These are phyloP conservation scores for Colletotrichum somersetense DNA, from an alignment of 2,329 filamentous ascomycete genomes.

Conservation along the genomic window DNA sequence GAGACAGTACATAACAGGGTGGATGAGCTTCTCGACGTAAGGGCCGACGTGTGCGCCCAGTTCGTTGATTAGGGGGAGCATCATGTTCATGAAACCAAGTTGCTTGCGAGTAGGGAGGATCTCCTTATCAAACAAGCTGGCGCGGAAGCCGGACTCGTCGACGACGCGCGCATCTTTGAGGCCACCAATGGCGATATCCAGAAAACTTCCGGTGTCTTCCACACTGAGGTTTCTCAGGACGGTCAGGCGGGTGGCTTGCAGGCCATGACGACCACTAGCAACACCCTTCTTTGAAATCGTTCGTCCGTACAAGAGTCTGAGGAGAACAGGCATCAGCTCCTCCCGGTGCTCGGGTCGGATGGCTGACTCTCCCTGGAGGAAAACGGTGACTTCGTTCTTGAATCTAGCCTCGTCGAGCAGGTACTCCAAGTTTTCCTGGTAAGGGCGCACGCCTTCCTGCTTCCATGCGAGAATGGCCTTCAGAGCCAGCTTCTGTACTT, in stretches of 20 bases:
- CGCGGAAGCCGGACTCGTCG: slow-evolving; percentile 61
- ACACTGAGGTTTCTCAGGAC: slow-evolving; percentile 83
- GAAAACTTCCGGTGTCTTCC: slow-evolving; percentile 81
- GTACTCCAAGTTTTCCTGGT: slow-evolving; percentile 87
- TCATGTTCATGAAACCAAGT: slow-evolving; percentile 91
- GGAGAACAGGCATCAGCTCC: slow-evolving; percentile 85
- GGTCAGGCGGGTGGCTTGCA: slow-evolving; percentile 84
- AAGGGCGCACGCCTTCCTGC: slow-evolving; percentile 77
- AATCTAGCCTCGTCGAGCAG: slow-evolving; percentile 92
- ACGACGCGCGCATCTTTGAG: slow-evolving; percentile 73
- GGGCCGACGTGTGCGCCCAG: slow-evolving; percentile 79
- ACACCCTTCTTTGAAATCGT: slow-evolving; percentile 85
- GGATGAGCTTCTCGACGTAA: slow-evolving; percentile 77
- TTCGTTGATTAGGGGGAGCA: slow-evolving; percentile 86
- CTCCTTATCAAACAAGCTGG: slow-evolving; percentile 68
- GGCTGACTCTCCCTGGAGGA: slow-evolving; percentile 81
- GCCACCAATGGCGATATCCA: slow-evolving; percentile 83
- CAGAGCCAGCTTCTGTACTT: slow-evolving; percentile 87
- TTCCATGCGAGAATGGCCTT: slow-evolving; percentile 94
- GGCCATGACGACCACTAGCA: slow-evolving; percentile 81
- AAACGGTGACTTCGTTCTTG: slow-evolving; percentile 91
- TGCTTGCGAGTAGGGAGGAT: slow-evolving; percentile 81
- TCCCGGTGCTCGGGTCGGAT: slow-evolving; percentile 80
- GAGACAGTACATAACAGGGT: slow-evolving; percentile 85
- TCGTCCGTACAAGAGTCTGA: slow-evolving; percentile 89